Base-by-base conservation (phyloP, 1,139 yeast genomes). In the Geotrichum histeridarum region DNA sequence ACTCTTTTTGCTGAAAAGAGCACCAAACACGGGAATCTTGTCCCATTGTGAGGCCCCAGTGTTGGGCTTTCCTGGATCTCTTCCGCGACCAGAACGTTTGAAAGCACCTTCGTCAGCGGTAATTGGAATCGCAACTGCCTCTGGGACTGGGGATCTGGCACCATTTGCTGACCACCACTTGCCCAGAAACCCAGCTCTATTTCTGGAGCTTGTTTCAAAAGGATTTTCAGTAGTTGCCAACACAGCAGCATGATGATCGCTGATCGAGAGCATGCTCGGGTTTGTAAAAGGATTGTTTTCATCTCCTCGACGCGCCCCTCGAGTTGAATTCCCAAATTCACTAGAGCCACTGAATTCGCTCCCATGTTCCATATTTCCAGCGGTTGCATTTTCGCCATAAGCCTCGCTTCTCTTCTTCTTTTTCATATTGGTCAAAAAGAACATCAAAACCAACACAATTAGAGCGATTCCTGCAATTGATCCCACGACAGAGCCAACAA, bases 401-500 rank as follows among this genome's bases (percentile, higher is more conserved):
- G 32, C 8, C 3, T 4, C 43, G 17, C 36, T 17, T 35, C 32
- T 8, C n/a, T 37, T 44, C 35, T 54, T 54, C 39, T 54, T 57
- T 18, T 51, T 51, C 35, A 51, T 48, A 11, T 57, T 54, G 11
- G 57, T 50, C n/a, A 61, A 32, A 7, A 63, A 49, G 27, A 59
- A 55, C 17, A 63, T 45, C 17, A 58, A 48, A 2, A 69, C 27
- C 1, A 68, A 46, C 1, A 68, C 48, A 0, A 69, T 56, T 0
- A 73, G 38, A 0, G 69, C 61, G 1, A 69, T 60, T 1, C 77
- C 80, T n/a, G 69, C 64, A 11, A 74, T 67, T 1, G 74, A 64
- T 2, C 80, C 80, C 35, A 76, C 72, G 2, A 75, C 73, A 5
- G 77, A 70, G 1, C 79, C 81, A 0, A 77, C 79, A 50, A 76